Percentiles rank a stretch among this genome's conserved stretches.
Evolutionary conservation across 805 yeast species (phyloP).

Genomic region (Metschnikowia similis): DNA sequence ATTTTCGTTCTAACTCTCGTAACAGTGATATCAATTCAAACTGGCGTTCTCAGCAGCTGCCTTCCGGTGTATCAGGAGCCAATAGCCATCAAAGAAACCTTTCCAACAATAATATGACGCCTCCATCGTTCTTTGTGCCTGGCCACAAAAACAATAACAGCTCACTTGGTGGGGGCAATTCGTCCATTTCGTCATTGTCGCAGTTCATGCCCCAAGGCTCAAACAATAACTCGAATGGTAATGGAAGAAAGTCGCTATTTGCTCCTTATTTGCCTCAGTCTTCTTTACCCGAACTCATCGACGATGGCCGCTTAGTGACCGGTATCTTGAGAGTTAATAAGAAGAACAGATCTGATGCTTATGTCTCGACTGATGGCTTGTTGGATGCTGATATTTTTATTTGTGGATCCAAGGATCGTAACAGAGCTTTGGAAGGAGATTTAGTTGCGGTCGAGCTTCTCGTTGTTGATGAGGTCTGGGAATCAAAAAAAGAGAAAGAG

Average conservation of each 20-base stretch:
- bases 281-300: slow-evolving; percentile 80
- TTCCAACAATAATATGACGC: slow-evolving; percentile 31
- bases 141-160: slow-evolving; percentile 71
- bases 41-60: slow-evolving; percentile 60
- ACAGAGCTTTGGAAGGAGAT: slow-evolving; percentile 96
- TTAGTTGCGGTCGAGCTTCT: slow-evolving; percentile 91
- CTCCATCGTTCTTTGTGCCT: slow-evolving; percentile 54
- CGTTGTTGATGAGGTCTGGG: slow-evolving; percentile 98
- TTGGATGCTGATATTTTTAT: slow-evolving; percentile 95
- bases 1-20: slow-evolving; percentile 36
- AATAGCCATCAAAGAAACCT: slow-evolving; percentile 14
- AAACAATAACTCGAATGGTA: slow-evolving; percentile 30
- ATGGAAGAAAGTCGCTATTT: slow-evolving; percentile 73
- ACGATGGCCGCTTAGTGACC: slow-evolving; percentile 86
- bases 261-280: slow-evolving; percentile 96
- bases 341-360: slow-evolving; percentile 95
- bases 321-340: slow-evolving; percentile 93
- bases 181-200: slow-evolving; percentile 50
- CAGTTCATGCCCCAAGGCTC: slow-evolving; percentile 31
- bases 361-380: slow-evolving; percentile 94
- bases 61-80: slow-evolving; percentile 22
- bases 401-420: slow-evolving; percentile 97
- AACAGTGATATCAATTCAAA: slow-evolving; percentile 42
- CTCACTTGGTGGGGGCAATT: slow-evolving; percentile 59
- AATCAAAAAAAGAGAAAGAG: slow-evolving; percentile 90